phyloP scores from a whole-genome alignment of 768 basidiomycete genomes.

The Cystofilobasidium bisporidii region DNA sequence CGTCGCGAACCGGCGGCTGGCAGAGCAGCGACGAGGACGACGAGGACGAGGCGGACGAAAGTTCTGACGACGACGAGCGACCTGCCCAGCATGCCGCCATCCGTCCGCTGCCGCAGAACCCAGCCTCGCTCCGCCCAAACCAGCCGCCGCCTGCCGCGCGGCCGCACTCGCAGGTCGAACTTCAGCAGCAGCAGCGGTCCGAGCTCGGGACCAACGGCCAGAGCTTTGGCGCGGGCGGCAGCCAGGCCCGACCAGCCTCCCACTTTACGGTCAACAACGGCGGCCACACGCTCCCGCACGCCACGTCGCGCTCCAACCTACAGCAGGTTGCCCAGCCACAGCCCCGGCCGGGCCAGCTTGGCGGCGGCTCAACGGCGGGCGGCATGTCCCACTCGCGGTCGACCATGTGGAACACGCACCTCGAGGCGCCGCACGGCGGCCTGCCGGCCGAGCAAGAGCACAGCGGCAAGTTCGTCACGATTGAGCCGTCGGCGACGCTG shows the following conservation, averaged over 20 bases:
- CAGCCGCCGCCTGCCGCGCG: not conserved
- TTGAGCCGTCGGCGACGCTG: constrained; percentile 65
- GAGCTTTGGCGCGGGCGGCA: not conserved
- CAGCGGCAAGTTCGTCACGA: constrained; percentile 57
- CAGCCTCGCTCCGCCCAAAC: not conserved
- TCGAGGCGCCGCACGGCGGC: constrained; percentile 56
- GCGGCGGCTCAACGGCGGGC: too few species aligned
- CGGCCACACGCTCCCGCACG: not conserved
- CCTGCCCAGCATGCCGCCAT: not conserved
- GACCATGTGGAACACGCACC: constrained; percentile 77
- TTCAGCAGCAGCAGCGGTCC: not conserved
- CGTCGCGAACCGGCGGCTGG: constrained; percentile 42
- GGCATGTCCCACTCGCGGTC: constrained; percentile 44
- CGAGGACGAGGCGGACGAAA: constrained; percentile 67
- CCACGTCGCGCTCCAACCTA: not conserved
- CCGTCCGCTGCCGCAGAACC: constrained; percentile 22
- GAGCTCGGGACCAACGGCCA: constrained; percentile 1
- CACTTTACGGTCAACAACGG: not conserved
- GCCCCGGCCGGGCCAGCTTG: constrained; percentile 18
- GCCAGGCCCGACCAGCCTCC: constrained; percentile 11
- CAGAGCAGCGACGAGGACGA: constrained; percentile 78
- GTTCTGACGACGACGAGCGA: constrained; percentile 42
- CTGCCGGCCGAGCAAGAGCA: constrained; percentile 41
- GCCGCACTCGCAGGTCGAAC: constrained; percentile 3
- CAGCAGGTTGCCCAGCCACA: constrained; percentile 12